Evolutionary conservation across 140 eudicot genomes (phyloP).

Genomic region (Stevia rebaudiana): DNA sequence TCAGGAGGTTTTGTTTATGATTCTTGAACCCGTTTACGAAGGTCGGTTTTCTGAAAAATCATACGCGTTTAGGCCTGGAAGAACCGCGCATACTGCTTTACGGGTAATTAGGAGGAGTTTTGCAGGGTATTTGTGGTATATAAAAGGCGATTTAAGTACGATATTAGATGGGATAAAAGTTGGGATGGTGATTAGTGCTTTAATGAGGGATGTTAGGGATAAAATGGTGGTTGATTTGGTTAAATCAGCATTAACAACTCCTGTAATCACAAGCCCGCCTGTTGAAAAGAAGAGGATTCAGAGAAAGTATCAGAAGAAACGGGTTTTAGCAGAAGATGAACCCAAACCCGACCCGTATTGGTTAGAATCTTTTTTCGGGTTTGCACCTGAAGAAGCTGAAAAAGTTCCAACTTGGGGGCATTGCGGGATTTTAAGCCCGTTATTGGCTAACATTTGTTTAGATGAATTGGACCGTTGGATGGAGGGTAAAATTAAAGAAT

Average conservation of each 20-base stretch:
- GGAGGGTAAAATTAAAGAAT: constrained; percentile 75
- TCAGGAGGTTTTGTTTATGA: constrained; percentile 79
- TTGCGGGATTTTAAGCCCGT: constrained; percentile 83
- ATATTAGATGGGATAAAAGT: constrained; percentile 77
- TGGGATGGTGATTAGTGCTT: constrained; percentile 69
- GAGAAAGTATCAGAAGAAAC: constrained; percentile 80
- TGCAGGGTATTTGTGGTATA: constrained; percentile 87
- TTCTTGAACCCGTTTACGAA: constrained; percentile 75
- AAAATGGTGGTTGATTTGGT: constrained; percentile 80
- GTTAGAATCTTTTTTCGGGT: constrained; percentile 91
- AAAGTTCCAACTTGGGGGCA: constrained; percentile 89
- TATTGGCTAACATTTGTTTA: constrained; percentile 69
- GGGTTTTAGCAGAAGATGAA: constrained; percentile 83
- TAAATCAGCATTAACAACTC: constrained; percentile 62
- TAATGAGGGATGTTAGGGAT: constrained; percentile 90
- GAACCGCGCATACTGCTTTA: constrained; percentile 73
- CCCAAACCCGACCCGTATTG: constrained; percentile 99
- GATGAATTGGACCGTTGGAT: constrained; percentile 87
- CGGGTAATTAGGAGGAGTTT: constrained; percentile 76
- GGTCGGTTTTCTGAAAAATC: constrained; percentile 75
- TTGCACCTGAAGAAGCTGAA: constrained; percentile 98
- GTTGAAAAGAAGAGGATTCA: constrained; percentile 57
- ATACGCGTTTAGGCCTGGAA: constrained; percentile 76
- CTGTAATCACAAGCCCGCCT: constrained; percentile 52
- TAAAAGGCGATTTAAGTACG: constrained; percentile 80